These are phyloP conservation scores for Nigrograna mackinnonii DNA, from an alignment of 2,329 filamentous ascomycete genomes.

Conservation along the genomic window DNA sequence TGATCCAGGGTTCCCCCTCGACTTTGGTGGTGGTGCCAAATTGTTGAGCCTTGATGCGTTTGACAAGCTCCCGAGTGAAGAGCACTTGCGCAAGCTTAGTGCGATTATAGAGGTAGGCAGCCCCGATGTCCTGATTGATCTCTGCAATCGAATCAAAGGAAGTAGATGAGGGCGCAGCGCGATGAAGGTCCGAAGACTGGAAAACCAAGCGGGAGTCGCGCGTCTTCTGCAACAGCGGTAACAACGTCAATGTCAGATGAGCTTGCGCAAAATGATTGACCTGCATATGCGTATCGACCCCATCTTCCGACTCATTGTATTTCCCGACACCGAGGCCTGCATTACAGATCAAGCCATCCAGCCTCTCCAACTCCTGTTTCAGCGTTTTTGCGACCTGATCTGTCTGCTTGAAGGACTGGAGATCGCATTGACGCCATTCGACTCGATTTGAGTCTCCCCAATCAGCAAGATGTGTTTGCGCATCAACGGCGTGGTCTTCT, in stretches of 20 bases:
- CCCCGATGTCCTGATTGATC: slow-evolving; percentile 54
- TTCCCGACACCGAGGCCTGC: slow-evolving; percentile 54
- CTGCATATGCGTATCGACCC: slow-evolving; percentile 56
- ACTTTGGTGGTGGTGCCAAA: slow-evolving; percentile 34
- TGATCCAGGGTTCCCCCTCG: slow-evolving; percentile 49
- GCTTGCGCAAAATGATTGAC: slow-evolving; percentile 56
- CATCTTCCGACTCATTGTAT: slow-evolving; percentile 54
- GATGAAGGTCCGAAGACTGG: slow-evolving; percentile 56
- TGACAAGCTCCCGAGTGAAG: slow-evolving; percentile 50
- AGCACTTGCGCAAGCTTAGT: slow-evolving; percentile 56
- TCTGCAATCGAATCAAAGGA: slow-evolving; percentile 50
- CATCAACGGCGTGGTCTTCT: slow-evolving; percentile 52
- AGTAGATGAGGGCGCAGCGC: slow-evolving; percentile 39
- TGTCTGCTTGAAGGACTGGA: slow-evolving; percentile 51
- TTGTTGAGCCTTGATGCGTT: slow-evolving; percentile 35
- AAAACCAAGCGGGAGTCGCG: slow-evolving; percentile 52
- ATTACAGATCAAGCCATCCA: slow-evolving; percentile 55
- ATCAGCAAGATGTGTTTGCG: slow-evolving; percentile 43
- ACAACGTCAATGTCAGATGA: slow-evolving; percentile 51
- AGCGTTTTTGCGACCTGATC: slow-evolving; percentile 50
- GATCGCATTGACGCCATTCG: slow-evolving; percentile 51
- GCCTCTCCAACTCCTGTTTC: slow-evolving; percentile 42
- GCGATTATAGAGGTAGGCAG: slow-evolving; percentile 53
- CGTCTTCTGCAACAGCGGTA: slow-evolving; percentile 50
- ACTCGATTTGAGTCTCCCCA: slow-evolving; percentile 52